A percentile compares a stretch with the other conserved stretches of the same genome.
Conservation (phyloP, 331 rosid genomes). For the Telfairia occidentalis region DNA sequence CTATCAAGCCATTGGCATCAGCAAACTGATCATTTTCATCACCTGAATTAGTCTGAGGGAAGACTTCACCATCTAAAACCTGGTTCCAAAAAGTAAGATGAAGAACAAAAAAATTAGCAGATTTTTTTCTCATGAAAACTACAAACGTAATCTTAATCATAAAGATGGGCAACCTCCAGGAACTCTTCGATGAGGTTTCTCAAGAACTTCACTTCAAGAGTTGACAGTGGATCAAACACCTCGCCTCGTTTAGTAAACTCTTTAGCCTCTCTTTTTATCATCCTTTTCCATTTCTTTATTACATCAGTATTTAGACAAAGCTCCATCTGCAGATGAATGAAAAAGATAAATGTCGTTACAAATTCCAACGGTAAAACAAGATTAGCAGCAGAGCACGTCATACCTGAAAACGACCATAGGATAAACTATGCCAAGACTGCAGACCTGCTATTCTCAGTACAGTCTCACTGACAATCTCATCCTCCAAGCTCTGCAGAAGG, state of each 20-base stretch:
- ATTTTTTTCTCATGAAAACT: not conserved
- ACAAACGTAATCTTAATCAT: slow-evolving; percentile 3
- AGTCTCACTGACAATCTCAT: slow-evolving; percentile 78
- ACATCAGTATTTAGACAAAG: slow-evolving; percentile 72
- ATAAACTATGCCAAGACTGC: slow-evolving; percentile 87
- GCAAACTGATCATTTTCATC: slow-evolving; percentile 29
- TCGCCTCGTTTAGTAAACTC: slow-evolving; percentile 59
- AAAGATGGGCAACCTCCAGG: slow-evolving; percentile 47
- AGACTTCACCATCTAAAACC: slow-evolving; percentile 57
- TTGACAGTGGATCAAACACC: slow-evolving; percentile 41
- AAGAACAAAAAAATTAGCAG: not conserved
- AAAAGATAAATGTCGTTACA: not conserved
- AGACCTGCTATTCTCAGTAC: slow-evolving; percentile 74
- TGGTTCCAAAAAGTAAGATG: not conserved
- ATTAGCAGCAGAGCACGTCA: slow-evolving; percentile 2
- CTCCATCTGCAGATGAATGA: slow-evolving; percentile 53
- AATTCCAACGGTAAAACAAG: slow-evolving; percentile 1
- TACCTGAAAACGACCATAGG: slow-evolving; percentile 96
- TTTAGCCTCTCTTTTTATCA: slow-evolving; percentile 53
- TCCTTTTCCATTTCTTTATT: slow-evolving; percentile 93
- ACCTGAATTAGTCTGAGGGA: slow-evolving; percentile 27
- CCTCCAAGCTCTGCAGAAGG: slow-evolving; percentile 83
- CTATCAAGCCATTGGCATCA: slow-evolving; percentile 28
- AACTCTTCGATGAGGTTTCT: slow-evolving; percentile 78
- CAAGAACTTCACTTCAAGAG: slow-evolving; percentile 65